Evolutionary conservation across 805 yeast species (phyloP).

Genomic region (Kluyveromyces siamensis): DNA sequence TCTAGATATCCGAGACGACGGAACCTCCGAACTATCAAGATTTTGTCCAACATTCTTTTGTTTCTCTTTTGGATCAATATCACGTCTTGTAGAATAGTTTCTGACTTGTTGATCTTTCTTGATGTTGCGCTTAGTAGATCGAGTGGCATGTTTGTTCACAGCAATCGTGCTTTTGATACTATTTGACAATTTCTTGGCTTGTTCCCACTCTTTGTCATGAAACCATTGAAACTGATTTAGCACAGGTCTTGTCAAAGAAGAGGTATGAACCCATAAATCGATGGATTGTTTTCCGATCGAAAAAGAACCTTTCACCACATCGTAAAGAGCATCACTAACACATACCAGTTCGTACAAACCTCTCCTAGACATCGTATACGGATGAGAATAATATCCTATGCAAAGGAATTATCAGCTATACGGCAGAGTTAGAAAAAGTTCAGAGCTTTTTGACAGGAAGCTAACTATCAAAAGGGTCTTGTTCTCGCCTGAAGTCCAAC

Average conservation of each 20-base stretch:
- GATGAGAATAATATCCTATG: not conserved
- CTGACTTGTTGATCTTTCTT: constrained; percentile 5
- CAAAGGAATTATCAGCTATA: not conserved
- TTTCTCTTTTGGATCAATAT: not conserved
- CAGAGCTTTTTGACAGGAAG: too few species aligned
- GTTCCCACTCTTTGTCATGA: constrained; percentile 26
- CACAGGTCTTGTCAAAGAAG: constrained; percentile 19
- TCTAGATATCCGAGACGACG: constrained; percentile 78
- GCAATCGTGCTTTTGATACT: constrained; percentile 4
- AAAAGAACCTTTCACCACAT: constrained; percentile 15
- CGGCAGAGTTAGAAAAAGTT: too few species aligned
- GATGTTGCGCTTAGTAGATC: constrained; percentile 3
- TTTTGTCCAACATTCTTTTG: constrained; percentile 1
- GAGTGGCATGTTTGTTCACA: constrained; percentile 1
- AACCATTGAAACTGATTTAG: constrained; percentile 19
- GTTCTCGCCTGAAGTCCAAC: too few species aligned
- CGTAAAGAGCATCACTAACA: constrained; percentile 13
- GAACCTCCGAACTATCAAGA: constrained; percentile 51
- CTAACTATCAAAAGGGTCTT: too few species aligned
- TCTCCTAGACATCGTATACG: constrained; percentile 15
- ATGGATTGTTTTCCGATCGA: constrained; percentile 16
- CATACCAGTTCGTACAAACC: constrained; percentile 19
- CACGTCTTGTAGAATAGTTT: constrained; percentile 10
- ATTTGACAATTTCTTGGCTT: constrained; percentile 19
- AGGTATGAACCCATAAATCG: constrained; percentile 18